These are phyloP conservation scores for Carex myosuroides DNA, from an alignment of 176 grass and related monocot species.

Conservation along the genomic window DNA sequence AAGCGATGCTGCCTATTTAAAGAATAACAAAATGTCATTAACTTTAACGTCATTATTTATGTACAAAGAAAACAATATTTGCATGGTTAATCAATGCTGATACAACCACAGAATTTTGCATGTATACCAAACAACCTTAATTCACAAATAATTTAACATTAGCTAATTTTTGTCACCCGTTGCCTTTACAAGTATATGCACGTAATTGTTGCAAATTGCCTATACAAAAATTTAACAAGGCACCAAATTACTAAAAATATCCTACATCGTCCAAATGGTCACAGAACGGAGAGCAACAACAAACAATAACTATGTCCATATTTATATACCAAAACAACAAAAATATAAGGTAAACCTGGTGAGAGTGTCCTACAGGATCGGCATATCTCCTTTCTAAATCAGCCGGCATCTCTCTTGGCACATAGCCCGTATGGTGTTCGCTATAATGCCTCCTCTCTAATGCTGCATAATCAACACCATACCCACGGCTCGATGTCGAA, in stretches of 20 bases:
- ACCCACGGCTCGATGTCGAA: conserved; percentile 56
- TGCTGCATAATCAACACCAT: conserved; percentile 55
- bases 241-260: neutral
- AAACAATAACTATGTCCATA: neutral
- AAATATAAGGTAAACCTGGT: conserved; percentile 26
- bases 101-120: neutral
- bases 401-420: conserved; percentile 52
- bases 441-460: conserved; percentile 78
- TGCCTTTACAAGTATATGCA: neutral
- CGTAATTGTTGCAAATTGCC: neutral
- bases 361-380: conserved; percentile 47
- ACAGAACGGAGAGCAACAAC: conserved; percentile 27
- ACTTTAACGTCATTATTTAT: neutral
- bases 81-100: neutral
- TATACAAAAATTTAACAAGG: neutral
- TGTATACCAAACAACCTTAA: neutral
- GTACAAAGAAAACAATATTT: neutral
- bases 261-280: conserved; percentile 58
- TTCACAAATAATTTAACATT: neutral
- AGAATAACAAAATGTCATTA: conserved; percentile 14
- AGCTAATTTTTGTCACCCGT: neutral
- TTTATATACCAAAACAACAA: conserved; percentile 5
- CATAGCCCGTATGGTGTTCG: conserved; percentile 68
- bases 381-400: conserved; percentile 93
- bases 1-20: conserved; percentile 54